Base-by-base conservation (phyloP, 2,329 filamentous ascomycete genomes). In the Xylariaceae sp. region DNA sequence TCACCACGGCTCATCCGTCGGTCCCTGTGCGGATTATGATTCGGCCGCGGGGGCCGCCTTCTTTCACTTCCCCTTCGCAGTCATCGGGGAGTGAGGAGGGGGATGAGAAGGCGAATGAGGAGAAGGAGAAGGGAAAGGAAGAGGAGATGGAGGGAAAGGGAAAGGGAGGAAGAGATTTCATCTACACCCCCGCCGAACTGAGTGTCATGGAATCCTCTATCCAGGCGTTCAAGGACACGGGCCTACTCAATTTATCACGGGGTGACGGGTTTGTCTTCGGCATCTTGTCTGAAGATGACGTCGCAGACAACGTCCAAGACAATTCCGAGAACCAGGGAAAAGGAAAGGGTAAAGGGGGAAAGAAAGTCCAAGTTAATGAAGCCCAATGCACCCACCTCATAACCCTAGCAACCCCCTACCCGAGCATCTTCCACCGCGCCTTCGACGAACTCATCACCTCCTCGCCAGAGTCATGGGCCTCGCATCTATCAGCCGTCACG, bases 181-280 rank as follows among this genome's bases (percentile, higher is more conserved):
- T 81, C 55, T 85, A 85, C 71, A 71, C 73, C 0, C 65, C 72
- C 8, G 64, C 61, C 2, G 80, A 85, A 66, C 65, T 80, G 4
- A 64, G 67, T 4, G 39, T 50, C 11, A 85, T 85, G 82, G 64
- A 65, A 47, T 56, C 63, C 1, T 65, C 71, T 6, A 76, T 84
- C 8, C 51, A 13, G 0, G 61, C 51, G 0, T 76, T 83, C 66
- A 75, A 73, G 52, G 64, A 65, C 0, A 67, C 73, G 0, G 73
- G n/a, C n/a, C n/a, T n/a, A n/a, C n/a, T n/a, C n/a, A n/a, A n/a
- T n/a, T n/a, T n/a, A n/a, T n/a, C n/a, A n/a, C n/a, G n/a, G 11
- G 80, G 80, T 3, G 82, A 85, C 62, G 81, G 80, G 1, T 85
- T 85, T 64, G 82, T 85, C 6, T 82, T 85, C 63, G 82, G 82